Percentiles rank a stretch among this genome's conserved stretches.
phyloP scores from a whole-genome alignment of 345 rosid genomes.

The Eucalyptus cloeziana region DNA sequence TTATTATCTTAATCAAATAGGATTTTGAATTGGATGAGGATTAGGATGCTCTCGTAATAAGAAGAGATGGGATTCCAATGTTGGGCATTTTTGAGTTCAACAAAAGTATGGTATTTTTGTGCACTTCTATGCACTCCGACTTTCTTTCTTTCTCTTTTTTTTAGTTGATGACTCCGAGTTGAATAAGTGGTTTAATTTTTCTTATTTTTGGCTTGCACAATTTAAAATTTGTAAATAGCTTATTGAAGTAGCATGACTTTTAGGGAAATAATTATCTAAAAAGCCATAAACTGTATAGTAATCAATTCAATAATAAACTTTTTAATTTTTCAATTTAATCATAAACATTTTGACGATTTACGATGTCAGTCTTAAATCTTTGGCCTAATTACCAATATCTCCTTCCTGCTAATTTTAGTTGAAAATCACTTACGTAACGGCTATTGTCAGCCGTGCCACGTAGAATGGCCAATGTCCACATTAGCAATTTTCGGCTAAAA shows the following conservation, averaged over 20 bases:
- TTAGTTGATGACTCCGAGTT: neutral
- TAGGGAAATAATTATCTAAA: neutral
- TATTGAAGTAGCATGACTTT: neutral
- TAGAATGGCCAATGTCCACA: rapidly evolving
- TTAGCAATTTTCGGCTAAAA: no score
- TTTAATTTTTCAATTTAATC: no score
- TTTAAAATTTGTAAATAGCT: no score
- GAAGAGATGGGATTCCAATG: neutral
- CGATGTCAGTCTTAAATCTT: neutral
- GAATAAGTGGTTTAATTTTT: neutral
- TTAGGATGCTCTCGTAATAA: neutral
- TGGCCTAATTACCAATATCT: no score
- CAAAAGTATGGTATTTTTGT: neutral
- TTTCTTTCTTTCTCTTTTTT: no score
- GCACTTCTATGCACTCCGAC: neutral
- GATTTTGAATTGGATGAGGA: neutral
- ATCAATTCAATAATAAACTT: no score
- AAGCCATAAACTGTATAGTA: neutral
- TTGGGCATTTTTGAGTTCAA: neutral
- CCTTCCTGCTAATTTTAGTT: neutral
- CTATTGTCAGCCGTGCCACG: rapidly evolving
- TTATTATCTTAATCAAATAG: neutral
- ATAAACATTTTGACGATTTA: neutral
- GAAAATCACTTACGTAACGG: rapidly evolving
- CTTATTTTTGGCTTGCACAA: neutral